Base-by-base conservation (phyloP, 2,329 filamentous ascomycete genomes). In the Colletotrichum ledebouriae region DNA sequence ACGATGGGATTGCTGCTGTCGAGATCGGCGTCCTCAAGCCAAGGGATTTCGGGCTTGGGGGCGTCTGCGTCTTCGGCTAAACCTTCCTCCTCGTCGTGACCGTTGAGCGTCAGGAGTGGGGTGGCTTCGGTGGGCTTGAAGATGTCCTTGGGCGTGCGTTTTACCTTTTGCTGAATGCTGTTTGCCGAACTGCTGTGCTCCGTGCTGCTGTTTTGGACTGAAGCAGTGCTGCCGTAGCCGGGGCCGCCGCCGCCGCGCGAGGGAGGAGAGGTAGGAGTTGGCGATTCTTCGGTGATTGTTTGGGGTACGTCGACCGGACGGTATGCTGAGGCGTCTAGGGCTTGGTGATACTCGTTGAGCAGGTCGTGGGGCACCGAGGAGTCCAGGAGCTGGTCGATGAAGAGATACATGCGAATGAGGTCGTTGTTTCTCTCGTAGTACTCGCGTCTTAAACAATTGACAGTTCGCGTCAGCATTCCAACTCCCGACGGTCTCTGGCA, bases 391-490 rank as follows among this genome's bases (percentile, higher is more conserved):
- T 91, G 89, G 80, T 98, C 95, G 73, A 98, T 97, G 78, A 97
- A 98, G 71, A 97, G 85, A 78, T 98, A 98, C 77, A 97, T 92
- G 78, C 96, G 92, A 67, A 98, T 89, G 49, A 98, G 84, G 73
- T 90, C 90, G 80, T 98, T 98, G 76, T 90, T 95, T 49, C 93
- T 89, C 82, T 97, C 91, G 76, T 98, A 97, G 81, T 97, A 98
- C 75, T 90, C 76, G 53, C 94, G 92, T 69, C 89, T 91, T 71
- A 13, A 7, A 12, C 50, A 20, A 15, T 55, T 55, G 50, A n/a
- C 15, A 34, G 49, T 25, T 33, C 33, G 11, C 17, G 50, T 55
- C 17, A 39, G 50, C 33, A 13, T 55, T 39, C 13, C 13, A 22
- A 10, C 12, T 55, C 33, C 50, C 11, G 29, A 37, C 29, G 7